Evolutionary conservation across 441 rosid species (phyloP).

Genomic region (Raphanus hybrid): DNA sequence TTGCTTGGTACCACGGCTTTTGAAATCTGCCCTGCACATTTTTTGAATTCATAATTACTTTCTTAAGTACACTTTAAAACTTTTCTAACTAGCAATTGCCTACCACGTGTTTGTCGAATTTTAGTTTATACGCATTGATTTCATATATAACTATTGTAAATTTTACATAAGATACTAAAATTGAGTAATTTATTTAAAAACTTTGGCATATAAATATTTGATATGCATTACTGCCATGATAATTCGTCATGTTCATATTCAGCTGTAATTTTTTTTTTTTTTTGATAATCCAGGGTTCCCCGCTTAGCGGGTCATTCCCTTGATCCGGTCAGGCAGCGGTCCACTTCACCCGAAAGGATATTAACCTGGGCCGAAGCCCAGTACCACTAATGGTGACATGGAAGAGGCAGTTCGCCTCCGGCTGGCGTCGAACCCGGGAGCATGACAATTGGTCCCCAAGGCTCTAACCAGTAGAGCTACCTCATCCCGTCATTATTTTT

Average conservation of each 20-base stretch:
- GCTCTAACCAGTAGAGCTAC: too few relatives aligned
- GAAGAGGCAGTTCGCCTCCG: too few relatives aligned
- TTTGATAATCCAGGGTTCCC: too few relatives aligned
- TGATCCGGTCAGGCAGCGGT: too few relatives aligned
- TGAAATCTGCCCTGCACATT: constrained; percentile 27
- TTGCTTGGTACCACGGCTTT: constrained; percentile 29
- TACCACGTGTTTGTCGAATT: background rate
- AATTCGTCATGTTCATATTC: background rate
- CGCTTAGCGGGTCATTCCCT: too few relatives aligned
- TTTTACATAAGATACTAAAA: background rate
- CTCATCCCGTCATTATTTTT: too few relatives aligned
- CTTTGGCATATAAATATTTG: background rate
- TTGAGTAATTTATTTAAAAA: background rate
- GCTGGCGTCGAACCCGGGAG: too few relatives aligned
- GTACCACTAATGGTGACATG: too few relatives aligned
- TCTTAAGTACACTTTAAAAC: constrained; percentile 8
- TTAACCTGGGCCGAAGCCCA: too few relatives aligned
- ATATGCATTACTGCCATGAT: background rate
- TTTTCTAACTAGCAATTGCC: constrained; percentile 21
- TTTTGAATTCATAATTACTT: constrained; percentile 1
- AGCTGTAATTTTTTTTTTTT: background rate
- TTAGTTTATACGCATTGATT: background rate
- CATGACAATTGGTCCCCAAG: too few relatives aligned
- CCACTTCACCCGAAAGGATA: too few relatives aligned
- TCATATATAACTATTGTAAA: background rate